A percentile compares a stretch with the other conserved stretches of the same genome.
Evolutionary conservation across 305 asterid species (phyloP).

Genomic region (Solanum hybrid): DNA sequence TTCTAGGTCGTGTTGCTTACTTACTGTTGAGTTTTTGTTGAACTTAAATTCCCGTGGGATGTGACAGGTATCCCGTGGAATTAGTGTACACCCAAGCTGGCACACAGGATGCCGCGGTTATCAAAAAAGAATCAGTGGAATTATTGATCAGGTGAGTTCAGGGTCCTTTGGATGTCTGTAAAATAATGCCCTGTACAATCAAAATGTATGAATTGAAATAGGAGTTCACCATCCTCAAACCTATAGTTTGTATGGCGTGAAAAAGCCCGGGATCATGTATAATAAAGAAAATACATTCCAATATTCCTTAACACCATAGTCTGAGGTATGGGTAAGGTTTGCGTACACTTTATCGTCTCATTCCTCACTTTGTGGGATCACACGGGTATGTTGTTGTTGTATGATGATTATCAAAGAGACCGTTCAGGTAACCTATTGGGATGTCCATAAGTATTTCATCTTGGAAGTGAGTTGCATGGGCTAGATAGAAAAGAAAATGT

Average conservation of each 20-base stretch:
- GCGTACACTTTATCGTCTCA: neutral
- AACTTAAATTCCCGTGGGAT: neutral
- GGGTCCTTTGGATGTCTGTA: neutral
- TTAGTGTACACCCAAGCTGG: neutral
- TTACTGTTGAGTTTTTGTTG: neutral
- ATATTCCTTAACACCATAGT: neutral
- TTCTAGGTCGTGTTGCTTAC: neutral
- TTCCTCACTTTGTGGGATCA: neutral
- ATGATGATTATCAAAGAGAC: neutral
- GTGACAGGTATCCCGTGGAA: neutral
- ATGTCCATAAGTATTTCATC: neutral
- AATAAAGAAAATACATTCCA: neutral
- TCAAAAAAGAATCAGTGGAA: neutral
- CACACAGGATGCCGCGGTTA: neutral
- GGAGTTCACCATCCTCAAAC: neutral
- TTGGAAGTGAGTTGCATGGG: neutral
- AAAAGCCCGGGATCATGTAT: neutral
- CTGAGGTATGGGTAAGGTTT: neutral
- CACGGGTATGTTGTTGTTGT: neutral
- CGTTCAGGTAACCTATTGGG: neutral
- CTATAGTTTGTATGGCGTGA: neutral
- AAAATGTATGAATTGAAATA: neutral
- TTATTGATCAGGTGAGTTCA: neutral
- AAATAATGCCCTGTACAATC: neutral
- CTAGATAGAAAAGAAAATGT: neutral